Percentiles rank a stretch among this genome's conserved stretches.
phyloP scores from a whole-genome alignment of 208 protist species.

The Leishmania major region DNA sequence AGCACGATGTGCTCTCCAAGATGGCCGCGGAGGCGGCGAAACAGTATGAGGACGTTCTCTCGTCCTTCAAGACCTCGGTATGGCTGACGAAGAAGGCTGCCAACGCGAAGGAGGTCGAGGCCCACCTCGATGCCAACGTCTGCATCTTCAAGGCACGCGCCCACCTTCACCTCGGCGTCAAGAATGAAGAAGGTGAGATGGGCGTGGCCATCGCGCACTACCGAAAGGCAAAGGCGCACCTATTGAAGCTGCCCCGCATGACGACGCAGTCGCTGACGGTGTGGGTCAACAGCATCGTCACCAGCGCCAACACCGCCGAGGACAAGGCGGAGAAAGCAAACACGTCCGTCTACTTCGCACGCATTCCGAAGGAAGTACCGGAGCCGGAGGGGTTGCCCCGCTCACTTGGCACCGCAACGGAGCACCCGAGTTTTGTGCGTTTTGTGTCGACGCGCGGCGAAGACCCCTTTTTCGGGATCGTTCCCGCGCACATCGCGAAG shows the following conservation, averaged over 20 bases:
- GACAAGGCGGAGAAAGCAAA: constrained; percentile 73
- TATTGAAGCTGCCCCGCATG: constrained; percentile 59
- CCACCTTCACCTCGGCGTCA: constrained; percentile 66
- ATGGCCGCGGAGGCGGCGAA: constrained; percentile 74
- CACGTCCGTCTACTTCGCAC: constrained; percentile 76
- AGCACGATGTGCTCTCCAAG: constrained; percentile 74
- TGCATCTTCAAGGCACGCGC: constrained; percentile 70
- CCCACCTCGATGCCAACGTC: constrained; percentile 40
- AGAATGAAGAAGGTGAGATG: constrained; percentile 45
- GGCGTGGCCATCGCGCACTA: constrained; percentile 78
- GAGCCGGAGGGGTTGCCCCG: constrained; percentile 56
- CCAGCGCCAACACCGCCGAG: constrained; percentile 54
- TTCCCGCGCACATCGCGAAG: constrained; percentile 73
- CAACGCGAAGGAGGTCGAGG: constrained; percentile 56
- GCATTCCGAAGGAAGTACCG: constrained; percentile 71
- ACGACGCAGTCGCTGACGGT: constrained; percentile 35
- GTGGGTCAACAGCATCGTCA: constrained; percentile 78
- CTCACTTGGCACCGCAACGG: constrained; percentile 62
- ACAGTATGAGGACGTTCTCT: constrained; percentile 67
- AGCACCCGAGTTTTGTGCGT: constrained; percentile 51
- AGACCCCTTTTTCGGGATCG: constrained; percentile 90
- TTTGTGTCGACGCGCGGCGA: constrained; percentile 63
- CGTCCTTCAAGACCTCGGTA: constrained; percentile 44
- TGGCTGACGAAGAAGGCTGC: constrained; percentile 43
- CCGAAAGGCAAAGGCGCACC: constrained; percentile 57